These are phyloP conservation scores for Zanthoxylum bungeanum DNA, from an alignment of 345 rosid genomes.

Conservation along the genomic window DNA sequence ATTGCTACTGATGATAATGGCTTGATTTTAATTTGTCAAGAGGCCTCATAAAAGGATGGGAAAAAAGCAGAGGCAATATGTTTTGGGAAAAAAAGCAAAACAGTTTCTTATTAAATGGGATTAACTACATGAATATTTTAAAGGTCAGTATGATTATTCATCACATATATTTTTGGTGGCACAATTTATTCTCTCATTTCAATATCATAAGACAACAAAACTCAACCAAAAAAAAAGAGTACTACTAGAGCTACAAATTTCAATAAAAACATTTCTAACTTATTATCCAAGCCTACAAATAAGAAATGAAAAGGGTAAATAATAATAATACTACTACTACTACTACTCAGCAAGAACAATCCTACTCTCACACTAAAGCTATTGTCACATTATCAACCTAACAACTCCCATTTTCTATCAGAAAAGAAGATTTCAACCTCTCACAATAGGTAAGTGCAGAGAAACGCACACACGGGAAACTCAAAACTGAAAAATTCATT, in stretches of 20 bases:
- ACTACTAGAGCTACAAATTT: not conserved
- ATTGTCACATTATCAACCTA: conserved; percentile 4
- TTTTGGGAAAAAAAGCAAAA: too few relatives aligned
- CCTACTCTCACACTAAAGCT: conserved; percentile 14
- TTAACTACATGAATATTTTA: too few relatives aligned
- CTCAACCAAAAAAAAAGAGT: not conserved
- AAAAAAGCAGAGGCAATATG: not conserved
- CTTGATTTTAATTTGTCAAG: conserved; percentile 30
- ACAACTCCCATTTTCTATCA: not conserved
- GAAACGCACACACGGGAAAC: conserved; percentile 14
- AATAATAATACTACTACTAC: too few relatives aligned
- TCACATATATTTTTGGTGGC: not conserved
- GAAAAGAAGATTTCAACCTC: conserved; percentile 5
- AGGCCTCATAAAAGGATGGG: conserved; percentile 6
- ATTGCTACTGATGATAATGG: conserved; percentile 26
- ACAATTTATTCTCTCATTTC: too few relatives aligned
- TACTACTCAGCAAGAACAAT: conserved; percentile 3
- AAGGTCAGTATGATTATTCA: too few relatives aligned
- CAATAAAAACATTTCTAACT: not conserved
- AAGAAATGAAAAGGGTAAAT: not conserved
- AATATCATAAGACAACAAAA: not conserved
- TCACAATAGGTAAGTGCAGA: not conserved
- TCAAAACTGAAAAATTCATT: not conserved
- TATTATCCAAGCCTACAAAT: conserved; percentile 4
- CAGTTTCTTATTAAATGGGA: too few relatives aligned